These are phyloP conservation scores for Boletus rubroflammeus DNA, from an alignment of 768 basidiomycete genomes.

Conservation along the genomic window DNA sequence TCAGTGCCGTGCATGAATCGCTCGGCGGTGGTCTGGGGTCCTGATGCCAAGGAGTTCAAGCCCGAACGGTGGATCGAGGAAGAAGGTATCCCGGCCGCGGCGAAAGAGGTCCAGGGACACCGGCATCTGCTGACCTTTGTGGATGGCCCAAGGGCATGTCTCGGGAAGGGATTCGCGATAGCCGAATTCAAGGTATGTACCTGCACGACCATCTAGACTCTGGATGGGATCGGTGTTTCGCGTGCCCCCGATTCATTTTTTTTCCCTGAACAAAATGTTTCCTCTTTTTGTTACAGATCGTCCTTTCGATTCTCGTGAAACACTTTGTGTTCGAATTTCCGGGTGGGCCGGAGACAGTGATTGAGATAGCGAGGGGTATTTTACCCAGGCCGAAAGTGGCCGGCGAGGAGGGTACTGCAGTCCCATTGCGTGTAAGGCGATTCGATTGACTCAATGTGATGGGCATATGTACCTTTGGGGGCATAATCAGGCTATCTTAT, in stretches of 20 bases:
- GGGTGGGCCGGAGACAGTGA: slow-evolving; percentile 16
- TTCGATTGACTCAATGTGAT: slow-evolving; percentile 2
- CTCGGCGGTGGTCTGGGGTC: slow-evolving; percentile 58
- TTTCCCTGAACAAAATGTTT: too few species aligned
- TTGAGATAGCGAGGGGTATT: slow-evolving; percentile 14
- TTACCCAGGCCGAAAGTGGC: slow-evolving; percentile 20
- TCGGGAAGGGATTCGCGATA: slow-evolving; percentile 11
- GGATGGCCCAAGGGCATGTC: background rate
- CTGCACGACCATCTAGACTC: background rate
- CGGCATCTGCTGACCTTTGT: background rate
- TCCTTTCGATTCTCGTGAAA: background rate
- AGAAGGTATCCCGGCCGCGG: slow-evolving; percentile 23
- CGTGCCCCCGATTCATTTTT: too few species aligned
- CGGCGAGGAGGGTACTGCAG: slow-evolving; percentile 21
- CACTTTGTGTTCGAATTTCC: slow-evolving; percentile 18
- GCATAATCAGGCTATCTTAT: too few species aligned
- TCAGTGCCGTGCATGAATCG: slow-evolving; percentile 47
- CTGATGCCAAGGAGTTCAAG: slow-evolving; percentile 52
- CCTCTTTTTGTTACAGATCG: background rate
- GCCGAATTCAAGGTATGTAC: background rate
- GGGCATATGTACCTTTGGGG: too few species aligned
- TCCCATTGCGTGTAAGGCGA: slow-evolving; percentile 4
- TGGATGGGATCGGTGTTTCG: background rate
- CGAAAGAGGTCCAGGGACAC: slow-evolving; percentile 24
- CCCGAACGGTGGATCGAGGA: slow-evolving; percentile 61